Percentiles rank a stretch among this genome's conserved stretches.
Evolutionary conservation across 441 rosid genomes (phyloP).

Genomic region (Gossypium laxum): DNA sequence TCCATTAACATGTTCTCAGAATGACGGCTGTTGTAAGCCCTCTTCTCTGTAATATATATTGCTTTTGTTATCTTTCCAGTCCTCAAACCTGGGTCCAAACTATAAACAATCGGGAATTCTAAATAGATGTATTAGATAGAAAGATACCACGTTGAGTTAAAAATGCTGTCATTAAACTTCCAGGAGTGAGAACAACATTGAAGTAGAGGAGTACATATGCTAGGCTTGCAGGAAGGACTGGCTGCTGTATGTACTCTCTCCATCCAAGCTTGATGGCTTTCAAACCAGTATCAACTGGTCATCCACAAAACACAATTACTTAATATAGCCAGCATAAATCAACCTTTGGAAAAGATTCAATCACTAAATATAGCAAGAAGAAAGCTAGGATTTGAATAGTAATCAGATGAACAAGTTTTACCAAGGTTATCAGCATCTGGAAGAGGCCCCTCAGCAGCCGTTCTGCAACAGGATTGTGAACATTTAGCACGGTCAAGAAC

Average conservation of each 20-base stretch:
- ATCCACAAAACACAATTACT: constrained; percentile 13
- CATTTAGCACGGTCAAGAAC: constrained; percentile 72
- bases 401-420: constrained; percentile 17
- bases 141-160: constrained; percentile 67
- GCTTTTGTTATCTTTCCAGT: background rate
- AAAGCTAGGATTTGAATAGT: background rate
- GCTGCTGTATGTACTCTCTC: constrained; percentile 86
- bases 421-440: constrained; percentile 36
- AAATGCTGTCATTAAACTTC: constrained; percentile 92
- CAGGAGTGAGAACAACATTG: constrained; percentile 76
- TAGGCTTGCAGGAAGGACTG: constrained; percentile 90
- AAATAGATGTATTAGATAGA: background rate
- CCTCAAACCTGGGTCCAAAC: background rate
- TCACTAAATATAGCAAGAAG: background rate
- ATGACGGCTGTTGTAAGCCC: background rate
- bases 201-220: constrained; percentile 78
- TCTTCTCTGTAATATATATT: background rate
- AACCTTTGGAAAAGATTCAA: background rate
- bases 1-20: background rate
- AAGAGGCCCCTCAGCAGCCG: constrained; percentile 21
- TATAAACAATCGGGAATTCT: background rate
- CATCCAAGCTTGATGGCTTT: constrained; percentile 84
- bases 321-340: background rate
- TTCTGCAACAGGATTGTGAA: constrained; percentile 37
- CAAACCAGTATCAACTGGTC: constrained; percentile 39